Evolutionary conservation across 345 rosid genomes (phyloP).

Genomic region (Rhodomyrtus tomentosa): DNA sequence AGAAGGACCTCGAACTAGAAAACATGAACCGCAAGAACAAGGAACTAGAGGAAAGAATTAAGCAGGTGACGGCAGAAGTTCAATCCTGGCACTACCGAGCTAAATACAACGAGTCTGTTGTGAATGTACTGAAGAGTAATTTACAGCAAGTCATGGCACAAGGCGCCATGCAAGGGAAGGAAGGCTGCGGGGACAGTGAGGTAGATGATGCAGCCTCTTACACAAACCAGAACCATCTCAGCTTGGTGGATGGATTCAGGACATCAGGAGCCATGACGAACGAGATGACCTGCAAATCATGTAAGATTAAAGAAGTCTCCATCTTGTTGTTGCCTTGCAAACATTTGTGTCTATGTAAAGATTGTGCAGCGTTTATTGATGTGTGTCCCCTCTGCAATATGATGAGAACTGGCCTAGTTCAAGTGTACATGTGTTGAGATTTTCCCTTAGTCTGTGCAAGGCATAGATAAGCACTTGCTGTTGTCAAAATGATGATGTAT

Average conservation of each 20-base stretch:
- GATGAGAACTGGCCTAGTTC: constrained; percentile 35
- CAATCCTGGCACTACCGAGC: constrained; percentile 65
- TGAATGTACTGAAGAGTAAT: constrained; percentile 47
- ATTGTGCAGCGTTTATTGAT: constrained; percentile 35
- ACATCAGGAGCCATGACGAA: constrained; percentile 5
- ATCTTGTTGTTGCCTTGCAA: constrained; percentile 57
- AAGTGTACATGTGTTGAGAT: constrained; percentile 30
- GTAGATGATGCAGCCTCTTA: constrained; percentile 52
- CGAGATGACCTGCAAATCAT: constrained; percentile 38
- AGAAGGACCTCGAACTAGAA: constrained; percentile 52
- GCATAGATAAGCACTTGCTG: constrained; percentile 7
- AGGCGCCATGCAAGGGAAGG: constrained; percentile 32
- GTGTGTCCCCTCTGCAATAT: constrained; percentile 51
- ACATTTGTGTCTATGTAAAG: constrained; percentile 64
- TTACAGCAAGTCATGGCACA: constrained; percentile 54
- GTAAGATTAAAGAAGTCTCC: constrained; percentile 39
- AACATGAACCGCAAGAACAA: constrained; percentile 45
- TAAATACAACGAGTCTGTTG: constrained; percentile 56
- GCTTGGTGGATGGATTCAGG: constrained; percentile 10
- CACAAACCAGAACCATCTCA: constrained; percentile 16
- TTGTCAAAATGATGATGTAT: constrained; percentile 1
- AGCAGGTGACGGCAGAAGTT: constrained; percentile 40
- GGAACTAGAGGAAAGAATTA: constrained; percentile 51
- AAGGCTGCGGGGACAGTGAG: constrained; percentile 75
- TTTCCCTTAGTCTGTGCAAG: not conserved